Evolutionary conservation across 208 protist species (phyloP).

Genomic region (Balamuthia mandrillaris): DNA sequence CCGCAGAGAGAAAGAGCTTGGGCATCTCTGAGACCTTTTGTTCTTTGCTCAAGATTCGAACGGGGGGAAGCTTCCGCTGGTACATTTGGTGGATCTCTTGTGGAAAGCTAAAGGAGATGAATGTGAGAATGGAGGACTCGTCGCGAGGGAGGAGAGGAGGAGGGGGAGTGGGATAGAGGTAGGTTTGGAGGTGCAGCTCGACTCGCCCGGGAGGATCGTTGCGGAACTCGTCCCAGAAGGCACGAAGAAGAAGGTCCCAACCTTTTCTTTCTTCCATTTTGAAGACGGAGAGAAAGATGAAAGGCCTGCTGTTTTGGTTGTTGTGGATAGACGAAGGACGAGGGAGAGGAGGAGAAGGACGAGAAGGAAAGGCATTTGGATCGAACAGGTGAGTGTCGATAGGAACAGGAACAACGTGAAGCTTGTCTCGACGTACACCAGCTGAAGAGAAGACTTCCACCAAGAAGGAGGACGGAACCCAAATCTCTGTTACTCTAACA

Average conservation of each 20-base stretch:
- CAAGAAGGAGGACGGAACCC: constrained; percentile 48
- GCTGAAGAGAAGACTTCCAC: constrained; percentile 2
- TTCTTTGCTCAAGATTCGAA: neutral
- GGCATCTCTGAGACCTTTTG: constrained; percentile 52
- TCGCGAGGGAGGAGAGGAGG: neutral
- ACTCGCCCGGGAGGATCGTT: neutral
- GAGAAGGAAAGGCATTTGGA: neutral
- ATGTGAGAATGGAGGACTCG: too few species aligned
- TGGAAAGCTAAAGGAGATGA: neutral
- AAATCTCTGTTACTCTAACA: constrained; percentile 28
- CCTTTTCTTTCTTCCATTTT: constrained; percentile 59
- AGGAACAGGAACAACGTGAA: constrained; percentile 34
- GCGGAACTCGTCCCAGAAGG: constrained; percentile 36
- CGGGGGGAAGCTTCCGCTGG: neutral
- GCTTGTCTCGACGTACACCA: constrained; percentile 28
- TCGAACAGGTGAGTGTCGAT: constrained; percentile 42
- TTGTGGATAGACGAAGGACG: neutral
- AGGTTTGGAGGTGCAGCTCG: constrained; percentile 29
- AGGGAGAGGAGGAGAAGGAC: neutral
- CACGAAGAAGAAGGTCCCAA: constrained; percentile 46
- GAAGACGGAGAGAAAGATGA: constrained; percentile 58
- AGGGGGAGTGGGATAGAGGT: neutral
- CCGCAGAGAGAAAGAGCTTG: constrained; percentile 69
- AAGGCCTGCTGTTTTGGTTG: neutral
- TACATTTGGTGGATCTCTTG: neutral